Evolutionary conservation across 495 filamentous ascomycete genomes (phyloP).

Genomic region (Lindgomyces ingoldianus): DNA sequence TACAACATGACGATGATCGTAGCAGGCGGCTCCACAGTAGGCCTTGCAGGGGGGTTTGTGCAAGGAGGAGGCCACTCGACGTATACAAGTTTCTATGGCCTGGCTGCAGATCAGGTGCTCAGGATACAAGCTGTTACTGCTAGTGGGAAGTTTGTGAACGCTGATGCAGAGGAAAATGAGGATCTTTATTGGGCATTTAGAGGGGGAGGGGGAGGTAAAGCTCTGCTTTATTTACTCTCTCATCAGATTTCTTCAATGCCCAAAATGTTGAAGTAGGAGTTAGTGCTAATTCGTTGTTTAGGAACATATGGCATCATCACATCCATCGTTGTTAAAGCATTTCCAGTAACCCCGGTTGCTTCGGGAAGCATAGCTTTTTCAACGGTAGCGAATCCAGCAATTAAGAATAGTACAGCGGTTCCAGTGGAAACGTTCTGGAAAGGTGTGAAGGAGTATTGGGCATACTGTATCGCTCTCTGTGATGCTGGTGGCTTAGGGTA

Average conservation of each 20-base stretch:
- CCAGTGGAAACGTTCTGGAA: constrained; percentile 26
- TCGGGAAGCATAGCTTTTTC: constrained; percentile 15
- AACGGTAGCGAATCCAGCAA: neutral
- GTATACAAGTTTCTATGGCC: constrained; percentile 24
- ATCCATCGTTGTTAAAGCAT: constrained; percentile 23
- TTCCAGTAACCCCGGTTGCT: constrained; percentile 1
- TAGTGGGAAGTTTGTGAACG: constrained; percentile 22
- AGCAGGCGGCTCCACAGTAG: constrained; percentile 24
- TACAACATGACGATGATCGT: constrained; percentile 20
- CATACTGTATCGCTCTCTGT: neutral
- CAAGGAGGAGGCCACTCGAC: constrained; percentile 29
- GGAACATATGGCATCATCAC: constrained; percentile 32
- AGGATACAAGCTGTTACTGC: constrained; percentile 19
- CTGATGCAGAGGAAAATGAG: constrained; percentile 6
- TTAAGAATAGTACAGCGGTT: neutral
- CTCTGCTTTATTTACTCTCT: neutral
- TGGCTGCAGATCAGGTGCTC: constrained; percentile 29
- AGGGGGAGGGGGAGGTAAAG: constrained; percentile 32
- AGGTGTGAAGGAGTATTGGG: constrained; percentile 22
- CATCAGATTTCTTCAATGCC: neutral
- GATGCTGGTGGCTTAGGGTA: constrained; percentile 26
- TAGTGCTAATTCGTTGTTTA: neutral
- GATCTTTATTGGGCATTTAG: constrained; percentile 35
- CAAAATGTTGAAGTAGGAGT: neutral
- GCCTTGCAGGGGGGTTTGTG: constrained; percentile 25